Evolutionary conservation across 1,139 yeast species (phyloP).

Genomic region (Candida labiduridarum): DNA sequence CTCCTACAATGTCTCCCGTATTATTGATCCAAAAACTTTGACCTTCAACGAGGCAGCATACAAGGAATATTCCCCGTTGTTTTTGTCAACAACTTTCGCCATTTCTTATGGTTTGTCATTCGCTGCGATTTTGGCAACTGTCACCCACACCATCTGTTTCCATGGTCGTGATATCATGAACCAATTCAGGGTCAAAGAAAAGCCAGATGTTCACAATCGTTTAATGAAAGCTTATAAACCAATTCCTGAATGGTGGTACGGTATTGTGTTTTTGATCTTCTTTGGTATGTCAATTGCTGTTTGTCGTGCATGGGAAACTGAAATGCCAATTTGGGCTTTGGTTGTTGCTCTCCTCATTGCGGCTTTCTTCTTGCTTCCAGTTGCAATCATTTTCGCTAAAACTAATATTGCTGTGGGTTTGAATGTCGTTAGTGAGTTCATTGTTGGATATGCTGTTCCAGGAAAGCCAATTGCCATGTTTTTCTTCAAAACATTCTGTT

Average conservation of each 20-base stretch:
- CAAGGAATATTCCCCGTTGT: constrained; percentile 50
- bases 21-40: constrained; percentile 39
- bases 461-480: constrained; percentile 52
- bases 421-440: constrained; percentile 48
- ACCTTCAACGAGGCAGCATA: constrained; percentile 52
- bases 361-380: constrained; percentile 42
- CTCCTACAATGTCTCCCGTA: constrained; percentile 38
- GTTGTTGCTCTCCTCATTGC: constrained; percentile 45
- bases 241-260: constrained; percentile 72
- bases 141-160: constrained; percentile 55
- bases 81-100: constrained; percentile 64
- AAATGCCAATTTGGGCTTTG: constrained; percentile 43
- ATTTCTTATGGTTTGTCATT: constrained; percentile 64
- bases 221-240: constrained; percentile 59
- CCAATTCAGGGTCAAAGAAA: constrained; percentile 45
- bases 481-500: constrained; percentile 50
- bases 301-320: constrained; percentile 44
- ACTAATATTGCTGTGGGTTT: constrained; percentile 50
- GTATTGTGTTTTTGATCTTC: constrained; percentile 43
- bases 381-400: constrained; percentile 43
- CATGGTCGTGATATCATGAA: constrained; percentile 56
- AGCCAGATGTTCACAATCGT: constrained; percentile 64
- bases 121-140: constrained; percentile 62
- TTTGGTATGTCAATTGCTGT: constrained; percentile 45
- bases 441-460: constrained; percentile 50